Evolutionary conservation across 164 flowering plant genomes (phyloP).

Genomic region (Macadamia tetraphylla): DNA sequence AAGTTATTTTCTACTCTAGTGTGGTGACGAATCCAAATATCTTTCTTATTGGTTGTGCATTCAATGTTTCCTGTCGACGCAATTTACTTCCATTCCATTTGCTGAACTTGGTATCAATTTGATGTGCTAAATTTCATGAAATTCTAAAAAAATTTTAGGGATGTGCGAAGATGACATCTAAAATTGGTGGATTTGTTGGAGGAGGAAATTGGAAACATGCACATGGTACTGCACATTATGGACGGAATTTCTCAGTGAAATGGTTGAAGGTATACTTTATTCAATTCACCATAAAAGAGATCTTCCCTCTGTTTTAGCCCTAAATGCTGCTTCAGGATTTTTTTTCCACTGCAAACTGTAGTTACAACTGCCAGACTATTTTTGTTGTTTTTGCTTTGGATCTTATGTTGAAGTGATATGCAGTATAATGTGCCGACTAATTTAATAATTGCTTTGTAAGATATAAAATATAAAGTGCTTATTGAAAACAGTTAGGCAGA

Average conservation of each 20-base stretch:
- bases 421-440: no score
- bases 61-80: not conserved
- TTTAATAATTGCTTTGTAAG: no score
- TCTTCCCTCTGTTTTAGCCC: no score
- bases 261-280: slow-evolving; percentile 78
- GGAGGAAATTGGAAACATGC: slow-evolving; percentile 99
- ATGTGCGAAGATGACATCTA: slow-evolving; percentile 97
- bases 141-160: slow-evolving; percentile 47
- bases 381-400: no score
- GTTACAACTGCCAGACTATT: no score
- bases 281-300: not conserved
- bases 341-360: not conserved
- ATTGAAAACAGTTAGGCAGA: no score
- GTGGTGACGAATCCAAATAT: not conserved
- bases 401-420: no score
- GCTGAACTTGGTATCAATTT: not conserved
- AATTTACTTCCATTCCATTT: not conserved
- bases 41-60: not conserved
- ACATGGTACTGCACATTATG: slow-evolving; percentile 99
- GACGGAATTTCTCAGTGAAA: slow-evolving; percentile 88
- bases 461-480: no score
- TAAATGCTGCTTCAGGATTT: not conserved
- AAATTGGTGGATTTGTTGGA: slow-evolving; percentile 85
- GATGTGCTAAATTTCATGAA: slow-evolving; percentile 4
- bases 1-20: not conserved